phyloP scores from a whole-genome alignment of 1,139 yeast species.

The Hyphopichia fennica region DNA sequence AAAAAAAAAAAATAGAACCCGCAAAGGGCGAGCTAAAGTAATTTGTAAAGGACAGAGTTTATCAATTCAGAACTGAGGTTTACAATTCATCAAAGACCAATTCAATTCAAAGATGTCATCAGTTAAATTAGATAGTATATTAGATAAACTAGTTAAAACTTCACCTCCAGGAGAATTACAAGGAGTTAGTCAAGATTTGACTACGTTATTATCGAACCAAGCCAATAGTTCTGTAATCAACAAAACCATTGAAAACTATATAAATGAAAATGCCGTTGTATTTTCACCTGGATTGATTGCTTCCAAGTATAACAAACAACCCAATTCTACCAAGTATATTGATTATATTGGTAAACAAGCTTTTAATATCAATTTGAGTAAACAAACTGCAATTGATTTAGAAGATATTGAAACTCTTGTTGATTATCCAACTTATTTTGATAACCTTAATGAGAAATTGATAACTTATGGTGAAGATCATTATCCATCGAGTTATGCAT shows the following conservation, averaged over 20 bases:
- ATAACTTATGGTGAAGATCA: conserved; percentile 45
- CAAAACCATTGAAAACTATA: conserved; percentile 28
- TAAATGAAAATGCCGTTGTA: conserved; percentile 30
- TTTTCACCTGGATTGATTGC: conserved; percentile 35
- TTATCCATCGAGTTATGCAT: conserved; percentile 55
- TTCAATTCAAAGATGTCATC: conserved; percentile 10
- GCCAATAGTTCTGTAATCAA: conserved; percentile 22
- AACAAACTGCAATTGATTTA: conserved; percentile 48
- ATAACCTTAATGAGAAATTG: conserved; percentile 30
- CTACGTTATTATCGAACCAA: conserved; percentile 21
- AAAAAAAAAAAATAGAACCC: too few relatives aligned
- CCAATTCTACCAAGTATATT: conserved; percentile 34
- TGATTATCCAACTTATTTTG: conserved; percentile 28
- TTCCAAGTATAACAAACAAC: conserved; percentile 32
- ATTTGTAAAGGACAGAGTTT: background rate
- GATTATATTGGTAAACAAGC: conserved; percentile 43
- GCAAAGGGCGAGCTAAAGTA: background rate
- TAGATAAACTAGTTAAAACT: conserved; percentile 33
- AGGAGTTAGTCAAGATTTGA: conserved; percentile 28
- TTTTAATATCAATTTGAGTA: conserved; percentile 63
- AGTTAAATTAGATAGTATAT: conserved; percentile 24
- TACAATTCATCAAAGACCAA: background rate
- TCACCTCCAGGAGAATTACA: conserved; percentile 46
- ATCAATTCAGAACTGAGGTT: too few relatives aligned
- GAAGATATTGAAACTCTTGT: conserved; percentile 35